A percentile compares a stretch with the other conserved stretches of the same genome.
Conservation (phyloP, 2,329 filamentous ascomycete species). For the Pestalotiopsis sp. region DNA sequence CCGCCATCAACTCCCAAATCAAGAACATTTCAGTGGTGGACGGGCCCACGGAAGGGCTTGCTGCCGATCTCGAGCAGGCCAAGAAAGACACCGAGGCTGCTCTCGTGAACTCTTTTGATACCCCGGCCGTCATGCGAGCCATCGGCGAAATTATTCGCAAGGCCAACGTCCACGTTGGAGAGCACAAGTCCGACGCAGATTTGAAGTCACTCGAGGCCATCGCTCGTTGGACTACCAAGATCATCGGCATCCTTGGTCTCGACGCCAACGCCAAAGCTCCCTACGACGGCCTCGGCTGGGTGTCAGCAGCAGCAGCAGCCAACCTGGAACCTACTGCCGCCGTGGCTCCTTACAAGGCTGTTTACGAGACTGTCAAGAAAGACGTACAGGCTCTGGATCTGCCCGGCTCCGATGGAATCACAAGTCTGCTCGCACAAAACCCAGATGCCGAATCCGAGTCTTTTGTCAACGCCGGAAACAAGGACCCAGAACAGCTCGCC, state of each 20-base stretch:
- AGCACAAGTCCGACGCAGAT: constrained; percentile 47
- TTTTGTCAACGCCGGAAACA: constrained; percentile 45
- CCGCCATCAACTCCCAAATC: constrained; percentile 28
- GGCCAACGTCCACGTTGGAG: constrained; percentile 65
- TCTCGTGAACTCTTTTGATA: constrained; percentile 86
- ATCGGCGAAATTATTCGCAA: constrained; percentile 78
- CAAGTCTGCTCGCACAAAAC: constrained; percentile 43
- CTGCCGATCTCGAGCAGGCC: constrained; percentile 52
- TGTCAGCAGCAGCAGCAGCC: constrained; percentile 38
- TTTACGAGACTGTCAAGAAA: constrained; percentile 45
- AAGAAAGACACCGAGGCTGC: constrained; percentile 59
- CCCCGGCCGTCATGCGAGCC: constrained; percentile 75
- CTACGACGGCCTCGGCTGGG: constrained; percentile 61
- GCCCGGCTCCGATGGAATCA: constrained; percentile 43
- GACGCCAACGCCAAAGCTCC: constrained; percentile 61
- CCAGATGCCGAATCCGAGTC: constrained; percentile 50
- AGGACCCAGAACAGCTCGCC: constrained; percentile 55
- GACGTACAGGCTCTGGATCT: constrained; percentile 53
- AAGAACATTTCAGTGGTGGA: constrained; percentile 40
- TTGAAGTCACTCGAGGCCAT: constrained; percentile 54
- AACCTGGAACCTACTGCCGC: constrained; percentile 47
- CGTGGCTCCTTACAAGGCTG: constrained; percentile 49
- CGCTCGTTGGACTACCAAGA: constrained; percentile 79
- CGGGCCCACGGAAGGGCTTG: constrained; percentile 30
- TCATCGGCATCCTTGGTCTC: constrained; percentile 84